A percentile compares a stretch with the other conserved stretches of the same genome.
These are phyloP conservation scores for Coniferiporia weirii DNA, from an alignment of 1,284 basidiomycete genomes.

Conservation along the genomic window DNA sequence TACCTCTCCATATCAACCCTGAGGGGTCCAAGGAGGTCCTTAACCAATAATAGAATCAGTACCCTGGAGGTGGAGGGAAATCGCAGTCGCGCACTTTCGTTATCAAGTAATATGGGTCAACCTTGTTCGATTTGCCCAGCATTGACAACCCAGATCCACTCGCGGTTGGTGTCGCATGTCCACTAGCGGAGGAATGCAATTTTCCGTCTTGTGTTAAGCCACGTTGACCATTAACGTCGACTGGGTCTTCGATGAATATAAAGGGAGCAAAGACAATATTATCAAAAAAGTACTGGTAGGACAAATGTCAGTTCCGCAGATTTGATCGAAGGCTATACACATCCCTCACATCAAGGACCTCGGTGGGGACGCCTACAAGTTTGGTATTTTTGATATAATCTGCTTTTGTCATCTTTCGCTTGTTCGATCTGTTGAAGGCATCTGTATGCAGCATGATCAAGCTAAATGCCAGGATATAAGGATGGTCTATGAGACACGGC, in stretches of 20 bases:
- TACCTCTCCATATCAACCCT: conserved; percentile 66
- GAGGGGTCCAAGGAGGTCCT: conserved; percentile 71
- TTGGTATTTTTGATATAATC: conserved; percentile 91
- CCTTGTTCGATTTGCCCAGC: conserved; percentile 57
- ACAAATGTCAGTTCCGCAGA: conserved; percentile 13
- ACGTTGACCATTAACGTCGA: conserved; percentile 59
- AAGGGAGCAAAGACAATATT: conserved; percentile 95
- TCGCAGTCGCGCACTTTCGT: conserved; percentile 44
- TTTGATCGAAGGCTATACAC: conserved; percentile 12
- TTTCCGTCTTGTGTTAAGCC: conserved; percentile 41
- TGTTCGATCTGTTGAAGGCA: conserved; percentile 96
- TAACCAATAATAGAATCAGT: conserved; percentile 6
- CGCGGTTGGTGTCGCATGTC: conserved; percentile 9
- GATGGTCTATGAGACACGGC: conserved; percentile 60
- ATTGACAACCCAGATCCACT: conserved; percentile 28
- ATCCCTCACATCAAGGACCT: conserved; percentile 76
- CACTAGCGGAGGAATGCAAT: conserved; percentile 28
- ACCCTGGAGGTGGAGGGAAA: conserved; percentile 22
- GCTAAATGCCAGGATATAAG: conserved; percentile 96
- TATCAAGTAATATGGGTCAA: conserved; percentile 93
- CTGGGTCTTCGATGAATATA: conserved; percentile 89
- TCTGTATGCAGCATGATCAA: conserved; percentile 99
- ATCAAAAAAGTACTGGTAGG: conserved; percentile 83
- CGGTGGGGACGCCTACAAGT: conserved; percentile 78
- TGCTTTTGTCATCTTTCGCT: conserved; percentile 93